Evolutionary conservation across 371 early-diverging fungal genomes (phyloP).

Genomic region (Rhizomucor pusillus): DNA sequence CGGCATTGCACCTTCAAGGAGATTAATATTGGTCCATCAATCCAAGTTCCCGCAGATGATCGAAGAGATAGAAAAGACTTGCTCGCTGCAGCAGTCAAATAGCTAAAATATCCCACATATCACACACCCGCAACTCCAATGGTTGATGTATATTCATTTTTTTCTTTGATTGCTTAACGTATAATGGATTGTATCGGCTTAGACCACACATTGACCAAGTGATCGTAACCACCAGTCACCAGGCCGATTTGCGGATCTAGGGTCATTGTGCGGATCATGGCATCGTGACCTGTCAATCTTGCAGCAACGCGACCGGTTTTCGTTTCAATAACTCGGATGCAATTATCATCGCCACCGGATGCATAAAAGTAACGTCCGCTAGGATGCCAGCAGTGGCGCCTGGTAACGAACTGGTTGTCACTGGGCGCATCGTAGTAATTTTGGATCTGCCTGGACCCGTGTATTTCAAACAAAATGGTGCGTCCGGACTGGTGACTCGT

Average conservation of each 20-base stretch:
- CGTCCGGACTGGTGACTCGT: slow-evolving; percentile 73
- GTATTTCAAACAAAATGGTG: slow-evolving; percentile 60
- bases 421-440: slow-evolving; percentile 66
- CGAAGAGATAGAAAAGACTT: slow-evolving; percentile 40
- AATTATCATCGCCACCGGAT: slow-evolving; percentile 60
- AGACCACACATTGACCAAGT: slow-evolving; percentile 33
- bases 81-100: slow-evolving; percentile 11
- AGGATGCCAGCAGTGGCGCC: slow-evolving; percentile 62
- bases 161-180: slow-evolving; percentile 6
- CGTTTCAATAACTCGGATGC: slow-evolving; percentile 61
- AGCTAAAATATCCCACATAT: no score
- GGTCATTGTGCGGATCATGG: slow-evolving; percentile 24
- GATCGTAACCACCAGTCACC: slow-evolving; percentile 39
- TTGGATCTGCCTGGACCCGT: slow-evolving; percentile 48
- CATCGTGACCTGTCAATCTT: slow-evolving; percentile 36
- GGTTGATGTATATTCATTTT: not conserved
- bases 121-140: not conserved
- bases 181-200: slow-evolving; percentile 8
- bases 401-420: slow-evolving; percentile 57
- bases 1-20: slow-evolving; percentile 78
- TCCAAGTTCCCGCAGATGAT: slow-evolving; percentile 60
- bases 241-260: slow-evolving; percentile 29
- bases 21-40: slow-evolving; percentile 70
- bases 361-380: slow-evolving; percentile 67
- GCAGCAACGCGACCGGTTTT: slow-evolving; percentile 48